These are phyloP conservation scores for Viola odorata DNA, from an alignment of 345 rosid species.

Conservation along the genomic window DNA sequence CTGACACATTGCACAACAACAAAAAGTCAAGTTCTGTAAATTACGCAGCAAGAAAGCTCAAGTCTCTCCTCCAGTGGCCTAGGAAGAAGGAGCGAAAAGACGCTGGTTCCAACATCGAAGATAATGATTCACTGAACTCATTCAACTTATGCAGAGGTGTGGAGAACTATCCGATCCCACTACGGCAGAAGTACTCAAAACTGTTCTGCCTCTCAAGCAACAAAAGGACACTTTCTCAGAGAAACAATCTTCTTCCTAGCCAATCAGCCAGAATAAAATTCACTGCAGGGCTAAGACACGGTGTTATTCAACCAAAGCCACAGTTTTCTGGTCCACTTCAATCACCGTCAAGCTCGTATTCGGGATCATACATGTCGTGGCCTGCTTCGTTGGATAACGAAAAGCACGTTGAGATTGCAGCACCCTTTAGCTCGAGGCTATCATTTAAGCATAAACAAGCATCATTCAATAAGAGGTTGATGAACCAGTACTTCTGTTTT, in stretches of 20 bases:
- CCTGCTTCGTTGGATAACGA: conserved; percentile 31
- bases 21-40: conserved; percentile 30
- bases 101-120: conserved; percentile 18
- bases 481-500: conserved; percentile 68
- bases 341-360: conserved; percentile 38
- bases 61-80: conserved; percentile 60
- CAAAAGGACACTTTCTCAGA: conserved; percentile 37
- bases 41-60: conserved; percentile 49
- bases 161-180: conserved; percentile 46
- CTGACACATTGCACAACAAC: conserved; percentile 10
- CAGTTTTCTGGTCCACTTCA: conserved; percentile 27
- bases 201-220: conserved; percentile 34
- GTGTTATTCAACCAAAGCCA: conserved; percentile 59
- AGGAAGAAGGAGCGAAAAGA: conserved; percentile 40
- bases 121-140: conserved; percentile 24
- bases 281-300: conserved; percentile 58
- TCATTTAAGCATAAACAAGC: conserved; percentile 27
- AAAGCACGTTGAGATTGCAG: conserved; percentile 14
- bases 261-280: conserved; percentile 57
- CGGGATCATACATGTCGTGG: conserved; percentile 34
- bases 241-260: conserved; percentile 59
- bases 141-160: conserved; percentile 16
- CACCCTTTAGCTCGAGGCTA: conserved; percentile 6
- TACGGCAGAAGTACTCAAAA: conserved; percentile 55
- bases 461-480: conserved; percentile 41